phyloP scores from a whole-genome alignment of 2,329 filamentous ascomycete genomes.

The Talaromyces funiculosus region DNA sequence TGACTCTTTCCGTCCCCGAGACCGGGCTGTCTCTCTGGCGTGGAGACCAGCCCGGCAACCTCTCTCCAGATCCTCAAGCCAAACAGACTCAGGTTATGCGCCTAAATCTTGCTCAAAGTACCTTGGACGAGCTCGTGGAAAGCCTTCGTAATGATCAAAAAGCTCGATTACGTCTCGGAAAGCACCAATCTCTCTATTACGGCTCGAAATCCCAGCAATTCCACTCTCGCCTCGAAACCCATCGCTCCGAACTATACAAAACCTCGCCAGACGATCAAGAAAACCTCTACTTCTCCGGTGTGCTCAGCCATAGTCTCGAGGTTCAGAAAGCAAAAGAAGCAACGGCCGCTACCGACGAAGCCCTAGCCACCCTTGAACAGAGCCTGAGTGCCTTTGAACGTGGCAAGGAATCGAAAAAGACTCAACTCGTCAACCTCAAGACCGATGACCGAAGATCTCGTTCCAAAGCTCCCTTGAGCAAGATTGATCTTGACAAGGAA shows the following conservation, averaged over 20 bases:
- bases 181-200: slow-evolving; percentile 51
- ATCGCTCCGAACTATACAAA: slow-evolving; percentile 55
- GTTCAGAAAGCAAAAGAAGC: slow-evolving; percentile 51
- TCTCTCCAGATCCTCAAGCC: slow-evolving; percentile 21
- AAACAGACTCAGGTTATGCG: slow-evolving; percentile 43
- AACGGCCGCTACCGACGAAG: slow-evolving; percentile 53
- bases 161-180: slow-evolving; percentile 43
- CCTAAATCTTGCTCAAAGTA: slow-evolving; percentile 40
- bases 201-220: slow-evolving; percentile 53
- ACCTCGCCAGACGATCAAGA: slow-evolving; percentile 37
- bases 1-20: slow-evolving; percentile 35
- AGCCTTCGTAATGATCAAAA: slow-evolving; percentile 38
- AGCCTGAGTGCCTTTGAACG: slow-evolving; percentile 55
- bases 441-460: slow-evolving; percentile 27
- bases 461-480: slow-evolving; percentile 30
- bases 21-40: slow-evolving; percentile 37
- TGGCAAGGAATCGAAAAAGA: slow-evolving; percentile 57
- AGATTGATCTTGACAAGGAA: slow-evolving; percentile 38
- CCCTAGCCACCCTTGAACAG: slow-evolving; percentile 54
- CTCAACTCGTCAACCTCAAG: slow-evolving; percentile 33
- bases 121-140: slow-evolving; percentile 43
- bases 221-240: slow-evolving; percentile 48
- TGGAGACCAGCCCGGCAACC: slow-evolving; percentile 23
- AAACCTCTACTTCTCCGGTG: slow-evolving; percentile 51
- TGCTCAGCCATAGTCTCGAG: slow-evolving; percentile 53